A percentile compares a stretch with the other conserved stretches of the same genome.
phyloP scores from a whole-genome alignment of 2,329 filamentous ascomycete genomes.

The Neofusicoccum ribis region DNA sequence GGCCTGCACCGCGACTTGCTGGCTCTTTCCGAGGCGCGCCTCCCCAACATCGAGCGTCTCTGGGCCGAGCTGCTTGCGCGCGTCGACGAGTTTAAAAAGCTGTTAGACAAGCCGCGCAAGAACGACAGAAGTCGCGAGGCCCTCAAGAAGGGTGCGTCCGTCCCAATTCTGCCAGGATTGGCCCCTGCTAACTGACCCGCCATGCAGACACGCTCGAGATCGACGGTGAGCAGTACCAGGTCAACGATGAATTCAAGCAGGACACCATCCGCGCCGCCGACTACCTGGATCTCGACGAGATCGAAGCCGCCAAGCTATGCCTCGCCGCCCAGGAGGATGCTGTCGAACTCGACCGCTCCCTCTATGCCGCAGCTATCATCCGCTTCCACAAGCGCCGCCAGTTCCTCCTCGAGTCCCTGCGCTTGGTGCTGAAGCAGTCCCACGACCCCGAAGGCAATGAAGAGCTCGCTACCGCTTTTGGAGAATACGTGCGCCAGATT shows the following conservation, averaged over 20 bases:
- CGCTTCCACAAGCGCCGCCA: constrained; percentile 84
- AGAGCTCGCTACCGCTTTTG: constrained; percentile 27
- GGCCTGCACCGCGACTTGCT: constrained; percentile 83
- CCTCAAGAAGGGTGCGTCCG: constrained; percentile 63
- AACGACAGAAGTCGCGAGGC: constrained; percentile 73
- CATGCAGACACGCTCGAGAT: constrained; percentile 71
- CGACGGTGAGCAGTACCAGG: constrained; percentile 69
- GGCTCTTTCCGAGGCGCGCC: constrained; percentile 69
- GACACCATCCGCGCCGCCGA: constrained; percentile 79
- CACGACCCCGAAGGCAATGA: constrained; percentile 36
- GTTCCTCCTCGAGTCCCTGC: constrained; percentile 79
- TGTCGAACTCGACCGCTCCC: constrained; percentile 67
- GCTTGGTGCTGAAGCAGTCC: constrained; percentile 72
- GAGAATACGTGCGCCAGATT: constrained; percentile 49
- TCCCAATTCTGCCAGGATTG: background rate
- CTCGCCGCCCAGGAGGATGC: constrained; percentile 71
- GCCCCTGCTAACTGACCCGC: background rate
- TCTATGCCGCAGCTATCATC: constrained; percentile 78
- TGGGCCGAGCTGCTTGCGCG: constrained; percentile 65
- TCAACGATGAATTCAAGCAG: constrained; percentile 89
- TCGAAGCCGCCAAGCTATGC: constrained; percentile 76
- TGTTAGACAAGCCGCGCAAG: constrained; percentile 74
- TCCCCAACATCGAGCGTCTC: constrained; percentile 70
- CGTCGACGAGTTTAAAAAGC: constrained; percentile 65
- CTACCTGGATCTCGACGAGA: constrained; percentile 84